Evolutionary conservation across 139 green algal species (phyloP).

Genomic region (Volvox reticuliferus): DNA sequence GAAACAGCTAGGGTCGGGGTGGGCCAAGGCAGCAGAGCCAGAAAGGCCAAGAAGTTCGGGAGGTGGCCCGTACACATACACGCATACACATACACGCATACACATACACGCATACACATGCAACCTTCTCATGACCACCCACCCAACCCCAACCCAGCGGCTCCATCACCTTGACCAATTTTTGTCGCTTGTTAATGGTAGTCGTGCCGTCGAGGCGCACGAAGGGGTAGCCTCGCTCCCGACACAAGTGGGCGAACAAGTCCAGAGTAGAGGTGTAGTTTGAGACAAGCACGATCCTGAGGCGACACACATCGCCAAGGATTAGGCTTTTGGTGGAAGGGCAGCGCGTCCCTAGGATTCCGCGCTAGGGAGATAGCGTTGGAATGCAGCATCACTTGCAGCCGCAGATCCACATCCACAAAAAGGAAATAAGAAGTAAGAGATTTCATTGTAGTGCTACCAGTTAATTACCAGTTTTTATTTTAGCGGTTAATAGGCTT

Average conservation of each 20-base stretch:
- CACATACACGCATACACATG: background rate
- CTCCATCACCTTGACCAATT: constrained; percentile 85
- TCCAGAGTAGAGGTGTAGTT: constrained; percentile 95
- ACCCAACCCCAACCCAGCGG: background rate
- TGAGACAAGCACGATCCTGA: constrained; percentile 89
- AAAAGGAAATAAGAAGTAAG: no score
- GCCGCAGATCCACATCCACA: no score
- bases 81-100: background rate
- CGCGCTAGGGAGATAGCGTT: no score
- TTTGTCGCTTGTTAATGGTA: constrained; percentile 93
- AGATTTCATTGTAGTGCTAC: no score
- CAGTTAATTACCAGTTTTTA: no score
- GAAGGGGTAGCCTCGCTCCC: constrained; percentile 87
- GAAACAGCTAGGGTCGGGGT: background rate
- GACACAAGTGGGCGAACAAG: constrained; percentile 90
- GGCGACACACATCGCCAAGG: background rate
- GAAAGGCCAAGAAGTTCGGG: no score
- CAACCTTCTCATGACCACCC: no score
- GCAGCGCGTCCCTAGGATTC: no score
- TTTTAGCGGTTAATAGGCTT: no score
- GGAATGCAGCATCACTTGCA: no score
- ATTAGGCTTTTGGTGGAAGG: no score
- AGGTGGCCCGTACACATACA: background rate
- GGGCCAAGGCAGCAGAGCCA: background rate
- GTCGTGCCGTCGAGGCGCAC: constrained; percentile 94